These are phyloP conservation scores for Nicotiana obtusifolia DNA, from an alignment of 257 asterid genomes.

Conservation along the genomic window DNA sequence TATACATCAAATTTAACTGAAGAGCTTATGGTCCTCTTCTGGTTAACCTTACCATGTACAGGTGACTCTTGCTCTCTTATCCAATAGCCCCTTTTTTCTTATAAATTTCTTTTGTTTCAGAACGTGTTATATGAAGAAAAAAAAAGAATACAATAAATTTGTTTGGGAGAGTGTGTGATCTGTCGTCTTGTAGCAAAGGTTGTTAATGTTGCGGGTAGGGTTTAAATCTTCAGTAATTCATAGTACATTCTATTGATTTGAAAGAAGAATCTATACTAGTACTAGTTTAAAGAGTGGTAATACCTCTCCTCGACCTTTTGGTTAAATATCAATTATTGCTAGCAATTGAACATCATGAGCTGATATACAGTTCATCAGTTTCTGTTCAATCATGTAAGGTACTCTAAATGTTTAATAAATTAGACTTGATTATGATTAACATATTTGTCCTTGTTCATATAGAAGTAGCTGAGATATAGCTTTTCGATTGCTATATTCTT, in stretches of 20 bases:
- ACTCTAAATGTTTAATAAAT: background rate
- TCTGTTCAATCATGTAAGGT: background rate
- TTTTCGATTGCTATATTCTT: too few relatives aligned
- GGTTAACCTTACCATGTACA: background rate
- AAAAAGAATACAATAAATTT: too few relatives aligned
- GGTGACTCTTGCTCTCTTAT: background rate
- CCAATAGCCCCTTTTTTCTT: background rate
- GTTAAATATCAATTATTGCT: background rate
- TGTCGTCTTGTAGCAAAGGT: too few relatives aligned
- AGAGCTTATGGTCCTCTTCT: background rate
- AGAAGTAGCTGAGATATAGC: too few relatives aligned
- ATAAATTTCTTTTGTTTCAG: too few relatives aligned
- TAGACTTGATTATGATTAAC: background rate
- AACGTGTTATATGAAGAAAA: too few relatives aligned
- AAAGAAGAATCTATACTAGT: background rate
- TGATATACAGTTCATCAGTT: background rate
- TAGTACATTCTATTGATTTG: background rate
- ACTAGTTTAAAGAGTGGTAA: background rate
- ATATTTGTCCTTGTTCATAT: background rate
- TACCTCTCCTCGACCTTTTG: background rate
- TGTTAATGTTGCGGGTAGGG: too few relatives aligned
- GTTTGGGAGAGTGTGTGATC: too few relatives aligned
- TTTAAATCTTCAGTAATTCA: background rate
- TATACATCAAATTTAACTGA: background rate
- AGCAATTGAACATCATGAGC: background rate